Conservation (phyloP, 192 early-diverging fungal genomes). For the Rhizophagus sp. region DNA sequence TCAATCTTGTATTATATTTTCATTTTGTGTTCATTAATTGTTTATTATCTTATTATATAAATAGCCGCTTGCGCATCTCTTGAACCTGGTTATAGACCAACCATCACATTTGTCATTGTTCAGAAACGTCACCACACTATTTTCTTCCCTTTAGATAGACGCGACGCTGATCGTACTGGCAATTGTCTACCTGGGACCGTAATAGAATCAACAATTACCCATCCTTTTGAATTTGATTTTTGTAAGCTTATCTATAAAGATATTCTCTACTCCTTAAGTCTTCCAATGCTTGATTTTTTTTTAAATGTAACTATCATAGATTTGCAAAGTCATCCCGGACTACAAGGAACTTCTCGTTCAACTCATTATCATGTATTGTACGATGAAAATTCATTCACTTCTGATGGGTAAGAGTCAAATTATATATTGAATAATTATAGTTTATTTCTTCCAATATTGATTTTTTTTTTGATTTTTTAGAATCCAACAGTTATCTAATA, state of each 20-base stretch:
- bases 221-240: constrained; percentile 86
- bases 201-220: constrained; percentile 66
- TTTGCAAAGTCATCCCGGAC: constrained; percentile 85
- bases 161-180: constrained; percentile 68
- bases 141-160: constrained; percentile 71
- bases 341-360: constrained; percentile 93
- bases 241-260: constrained; percentile 39
- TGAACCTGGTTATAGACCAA: constrained; percentile 71
- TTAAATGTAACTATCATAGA: constrained; percentile 26
- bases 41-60: constrained; percentile 28
- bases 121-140: constrained; percentile 92
- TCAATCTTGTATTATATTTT: neutral
- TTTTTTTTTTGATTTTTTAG: constrained; percentile 7
- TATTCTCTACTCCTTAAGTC: neutral
- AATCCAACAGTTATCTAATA: constrained; percentile 85
- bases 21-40: neutral
- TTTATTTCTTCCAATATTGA: neutral
- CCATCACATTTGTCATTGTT: constrained; percentile 80
- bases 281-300: neutral
- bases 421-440: neutral
- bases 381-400: constrained; percentile 82
- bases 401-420: constrained; percentile 47
- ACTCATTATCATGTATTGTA: constrained; percentile 90
- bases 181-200: constrained; percentile 87
- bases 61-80: constrained; percentile 62